Evolutionary conservation across 345 rosid genomes (phyloP).

Genomic region (Eucalyptus melliodora): DNA sequence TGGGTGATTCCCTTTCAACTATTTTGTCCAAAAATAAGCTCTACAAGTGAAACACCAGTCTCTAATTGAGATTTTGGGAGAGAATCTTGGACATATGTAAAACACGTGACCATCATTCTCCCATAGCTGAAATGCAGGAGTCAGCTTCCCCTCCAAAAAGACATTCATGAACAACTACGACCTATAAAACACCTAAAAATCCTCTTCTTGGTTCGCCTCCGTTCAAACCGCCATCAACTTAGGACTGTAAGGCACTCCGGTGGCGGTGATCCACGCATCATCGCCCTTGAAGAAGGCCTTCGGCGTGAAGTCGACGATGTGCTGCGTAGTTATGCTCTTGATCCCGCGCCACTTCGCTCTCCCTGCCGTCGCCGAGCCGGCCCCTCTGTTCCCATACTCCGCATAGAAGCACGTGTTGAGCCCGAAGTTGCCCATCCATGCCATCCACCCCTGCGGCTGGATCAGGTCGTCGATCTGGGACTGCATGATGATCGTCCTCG

Average conservation of each 20-base stretch:
- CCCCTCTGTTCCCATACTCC: slow-evolving; percentile 47
- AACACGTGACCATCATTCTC: background rate
- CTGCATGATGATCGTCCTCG: slow-evolving; percentile 52
- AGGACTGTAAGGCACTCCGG: slow-evolving; percentile 37
- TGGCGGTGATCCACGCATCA: slow-evolving; percentile 26
- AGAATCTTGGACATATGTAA: background rate
- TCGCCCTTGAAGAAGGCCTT: slow-evolving; percentile 18
- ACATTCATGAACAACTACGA: background rate
- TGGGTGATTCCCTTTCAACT: background rate
- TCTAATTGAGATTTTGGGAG: background rate
- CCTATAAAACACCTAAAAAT: background rate
- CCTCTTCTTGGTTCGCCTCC: background rate
- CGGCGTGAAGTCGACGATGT: slow-evolving; percentile 14
- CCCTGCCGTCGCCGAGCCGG: slow-evolving; percentile 25
- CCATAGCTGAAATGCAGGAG: background rate
- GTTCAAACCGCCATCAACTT: slow-evolving; percentile 6
- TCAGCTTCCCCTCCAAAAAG: background rate
- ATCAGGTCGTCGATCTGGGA: slow-evolving; percentile 37
- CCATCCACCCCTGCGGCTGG: slow-evolving; percentile 53
- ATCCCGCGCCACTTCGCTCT: slow-evolving; percentile 57
- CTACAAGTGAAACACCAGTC: background rate
- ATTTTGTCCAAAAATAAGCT: background rate
- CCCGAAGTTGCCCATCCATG: slow-evolving; percentile 28
- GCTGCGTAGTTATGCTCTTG: slow-evolving; percentile 5
- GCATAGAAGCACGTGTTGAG: slow-evolving; percentile 47